Conservation (phyloP, 768 basidiomycete genomes). For the Psilocybe cubensis region DNA sequence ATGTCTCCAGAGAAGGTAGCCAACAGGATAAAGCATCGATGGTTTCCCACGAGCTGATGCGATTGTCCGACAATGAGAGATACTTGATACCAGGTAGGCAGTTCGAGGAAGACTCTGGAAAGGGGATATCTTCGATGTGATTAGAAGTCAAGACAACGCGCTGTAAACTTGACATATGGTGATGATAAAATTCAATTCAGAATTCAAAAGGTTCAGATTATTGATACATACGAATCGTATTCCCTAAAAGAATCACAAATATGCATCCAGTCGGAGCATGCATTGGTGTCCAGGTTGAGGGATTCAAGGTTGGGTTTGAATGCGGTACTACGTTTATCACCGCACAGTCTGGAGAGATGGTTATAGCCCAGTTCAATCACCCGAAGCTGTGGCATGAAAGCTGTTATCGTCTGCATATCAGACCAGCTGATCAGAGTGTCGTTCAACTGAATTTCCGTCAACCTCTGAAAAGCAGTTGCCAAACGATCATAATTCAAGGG, state of each 20-base stretch:
- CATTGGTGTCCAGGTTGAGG: constrained; percentile 77
- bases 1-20: constrained; percentile 67
- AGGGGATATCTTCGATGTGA: constrained; percentile 52
- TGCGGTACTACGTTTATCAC: constrained; percentile 18
- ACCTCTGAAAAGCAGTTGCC: constrained; percentile 45
- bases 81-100: constrained; percentile 47
- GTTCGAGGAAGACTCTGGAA: constrained; percentile 28
- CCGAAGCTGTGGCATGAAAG: constrained; percentile 55
- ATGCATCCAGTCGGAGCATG: constrained; percentile 57
- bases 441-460: constrained; percentile 77
- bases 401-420: constrained; percentile 57
- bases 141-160: constrained; percentile 73
- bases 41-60: constrained; percentile 57
- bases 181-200: constrained; percentile 19
- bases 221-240: constrained; percentile 49
- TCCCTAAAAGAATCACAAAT: constrained; percentile 46
- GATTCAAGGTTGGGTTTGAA: constrained; percentile 40
- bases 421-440: constrained; percentile 73
- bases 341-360: constrained; percentile 41
- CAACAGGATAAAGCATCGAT: constrained; percentile 69
- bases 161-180: constrained; percentile 51
- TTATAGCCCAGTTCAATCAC: constrained; percentile 78
- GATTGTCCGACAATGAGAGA: constrained; percentile 68
- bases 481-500: constrained; percentile 34
- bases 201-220: constrained; percentile 13